Evolutionary conservation across 257 asterid species (phyloP).

Genomic region (Dorcoceras hygrometricum): DNA sequence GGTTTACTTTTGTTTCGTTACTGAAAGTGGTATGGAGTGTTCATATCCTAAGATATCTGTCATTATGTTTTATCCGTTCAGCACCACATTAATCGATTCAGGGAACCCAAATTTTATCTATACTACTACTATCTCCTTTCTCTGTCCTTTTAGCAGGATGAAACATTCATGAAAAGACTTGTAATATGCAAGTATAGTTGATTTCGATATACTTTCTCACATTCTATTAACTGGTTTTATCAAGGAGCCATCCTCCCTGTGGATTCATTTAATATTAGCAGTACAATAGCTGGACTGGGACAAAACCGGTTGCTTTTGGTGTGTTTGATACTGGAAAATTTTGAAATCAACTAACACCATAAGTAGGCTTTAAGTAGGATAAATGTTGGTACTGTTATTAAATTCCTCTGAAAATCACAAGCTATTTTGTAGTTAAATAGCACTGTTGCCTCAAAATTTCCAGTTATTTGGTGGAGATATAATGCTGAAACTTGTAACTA

Average conservation of each 20-base stretch:
- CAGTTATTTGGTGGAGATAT: conserved; percentile 14
- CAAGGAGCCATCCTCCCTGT: no score
- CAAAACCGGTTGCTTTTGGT: background rate
- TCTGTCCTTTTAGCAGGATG: no score
- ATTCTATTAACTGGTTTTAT: no score
- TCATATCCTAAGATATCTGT: background rate
- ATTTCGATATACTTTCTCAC: no score
- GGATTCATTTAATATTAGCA: no score
- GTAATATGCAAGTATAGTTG: no score
- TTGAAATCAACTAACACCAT: conserved; percentile 1
- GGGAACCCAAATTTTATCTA: no score
- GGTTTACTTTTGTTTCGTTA: background rate
- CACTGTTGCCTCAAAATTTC: conserved; percentile 13
- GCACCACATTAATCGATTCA: background rate
- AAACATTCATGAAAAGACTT: no score
- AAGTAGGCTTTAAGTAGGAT: background rate
- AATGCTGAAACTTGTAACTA: conserved; percentile 19
- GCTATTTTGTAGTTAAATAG: background rate
- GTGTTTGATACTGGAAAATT: conserved; percentile 3
- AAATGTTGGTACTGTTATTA: background rate
- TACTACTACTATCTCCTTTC: no score
- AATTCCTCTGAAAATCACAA: conserved; percentile 16
- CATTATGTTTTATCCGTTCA: no score
- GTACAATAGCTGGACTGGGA: no score
- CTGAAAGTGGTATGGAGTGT: background rate